phyloP scores from a whole-genome alignment of 2,329 filamentous ascomycete genomes.

The Colletotrichum cereale region DNA sequence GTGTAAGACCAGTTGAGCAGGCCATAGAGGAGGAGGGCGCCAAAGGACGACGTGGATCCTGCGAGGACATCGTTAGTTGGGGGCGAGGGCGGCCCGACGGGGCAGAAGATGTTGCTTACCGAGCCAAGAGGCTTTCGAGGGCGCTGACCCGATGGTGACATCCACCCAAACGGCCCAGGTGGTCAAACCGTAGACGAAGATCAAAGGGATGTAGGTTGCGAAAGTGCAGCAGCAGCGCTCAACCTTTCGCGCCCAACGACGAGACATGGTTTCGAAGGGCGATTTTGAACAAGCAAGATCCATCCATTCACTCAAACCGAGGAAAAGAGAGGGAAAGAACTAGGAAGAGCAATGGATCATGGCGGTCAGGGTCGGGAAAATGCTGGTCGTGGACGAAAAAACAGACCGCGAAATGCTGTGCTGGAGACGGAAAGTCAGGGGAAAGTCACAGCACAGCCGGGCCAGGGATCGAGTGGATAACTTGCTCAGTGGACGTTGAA shows the following conservation, averaged over 20 bases:
- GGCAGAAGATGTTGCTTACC: constrained; percentile 56
- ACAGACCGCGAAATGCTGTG: constrained; percentile 27
- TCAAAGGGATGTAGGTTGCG: constrained; percentile 86
- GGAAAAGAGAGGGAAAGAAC: constrained; percentile 14
- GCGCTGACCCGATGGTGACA: constrained; percentile 75
- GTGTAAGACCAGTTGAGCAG: constrained; percentile 92
- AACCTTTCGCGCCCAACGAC: constrained; percentile 74
- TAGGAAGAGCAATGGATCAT: constrained; percentile 27
- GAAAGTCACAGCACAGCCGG: constrained; percentile 14
- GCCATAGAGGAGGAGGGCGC: constrained; percentile 79
- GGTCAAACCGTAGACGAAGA: constrained; percentile 90
- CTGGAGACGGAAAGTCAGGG: constrained; percentile 27
- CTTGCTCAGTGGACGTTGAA: not conserved
- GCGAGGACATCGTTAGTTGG: constrained; percentile 36
- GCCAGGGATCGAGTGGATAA: constrained; percentile 12
- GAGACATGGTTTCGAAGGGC: constrained; percentile 62
- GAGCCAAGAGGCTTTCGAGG: constrained; percentile 66
- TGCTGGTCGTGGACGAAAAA: constrained; percentile 24
- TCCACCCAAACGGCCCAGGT: constrained; percentile 95
- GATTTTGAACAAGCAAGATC: constrained; percentile 32
- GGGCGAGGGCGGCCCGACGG: constrained; percentile 30
- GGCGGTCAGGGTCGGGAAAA: constrained; percentile 34
- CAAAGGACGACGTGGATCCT: constrained; percentile 69
- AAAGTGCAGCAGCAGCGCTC: constrained; percentile 88
- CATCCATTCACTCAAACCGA: constrained; percentile 38